These are phyloP conservation scores for Daldinia sp. DNA, from an alignment of 2,329 filamentous ascomycete genomes.

Conservation along the genomic window DNA sequence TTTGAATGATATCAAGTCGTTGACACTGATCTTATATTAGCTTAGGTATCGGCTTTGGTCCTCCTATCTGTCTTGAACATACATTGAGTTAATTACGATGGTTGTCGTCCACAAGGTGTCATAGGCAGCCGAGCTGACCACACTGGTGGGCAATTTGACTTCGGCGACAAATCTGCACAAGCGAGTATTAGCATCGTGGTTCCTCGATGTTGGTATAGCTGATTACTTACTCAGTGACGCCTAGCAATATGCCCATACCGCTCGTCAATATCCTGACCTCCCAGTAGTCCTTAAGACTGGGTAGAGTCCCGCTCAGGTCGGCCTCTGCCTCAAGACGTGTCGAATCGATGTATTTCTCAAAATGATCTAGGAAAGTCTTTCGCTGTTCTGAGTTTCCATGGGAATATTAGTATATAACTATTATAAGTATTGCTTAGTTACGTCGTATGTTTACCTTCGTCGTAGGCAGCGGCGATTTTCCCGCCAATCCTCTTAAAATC, in stretches of 20 bases:
- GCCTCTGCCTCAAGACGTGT: conserved; percentile 40
- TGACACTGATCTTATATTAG: conserved; percentile 36
- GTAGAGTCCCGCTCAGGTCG: conserved; percentile 35
- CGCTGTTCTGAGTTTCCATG: conserved; percentile 36
- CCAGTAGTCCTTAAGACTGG: conserved; percentile 41
- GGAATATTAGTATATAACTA: background rate
- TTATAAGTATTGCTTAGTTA: background rate
- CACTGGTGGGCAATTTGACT: conserved; percentile 35
- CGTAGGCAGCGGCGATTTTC: conserved; percentile 34
- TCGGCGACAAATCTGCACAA: conserved; percentile 32
- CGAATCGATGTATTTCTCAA: conserved; percentile 42
- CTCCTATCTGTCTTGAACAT: conserved; percentile 7
- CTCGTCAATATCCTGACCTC: conserved; percentile 43
- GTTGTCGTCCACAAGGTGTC: conserved; percentile 40
- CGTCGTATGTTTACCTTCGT: conserved; percentile 27
- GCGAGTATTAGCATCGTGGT: background rate
- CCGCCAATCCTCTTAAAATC: conserved; percentile 35
- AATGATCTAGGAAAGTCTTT: conserved; percentile 29
- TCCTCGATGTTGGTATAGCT: background rate
- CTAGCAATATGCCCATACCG: conserved; percentile 40
- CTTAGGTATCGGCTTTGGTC: too few relatives aligned
- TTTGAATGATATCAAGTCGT: conserved; percentile 43
- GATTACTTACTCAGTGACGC: conserved; percentile 40
- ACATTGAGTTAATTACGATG: conserved; percentile 44
- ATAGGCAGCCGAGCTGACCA: conserved; percentile 38